Conservation (phyloP, 768 basidiomycete species). For the Boletales sp. region DNA sequence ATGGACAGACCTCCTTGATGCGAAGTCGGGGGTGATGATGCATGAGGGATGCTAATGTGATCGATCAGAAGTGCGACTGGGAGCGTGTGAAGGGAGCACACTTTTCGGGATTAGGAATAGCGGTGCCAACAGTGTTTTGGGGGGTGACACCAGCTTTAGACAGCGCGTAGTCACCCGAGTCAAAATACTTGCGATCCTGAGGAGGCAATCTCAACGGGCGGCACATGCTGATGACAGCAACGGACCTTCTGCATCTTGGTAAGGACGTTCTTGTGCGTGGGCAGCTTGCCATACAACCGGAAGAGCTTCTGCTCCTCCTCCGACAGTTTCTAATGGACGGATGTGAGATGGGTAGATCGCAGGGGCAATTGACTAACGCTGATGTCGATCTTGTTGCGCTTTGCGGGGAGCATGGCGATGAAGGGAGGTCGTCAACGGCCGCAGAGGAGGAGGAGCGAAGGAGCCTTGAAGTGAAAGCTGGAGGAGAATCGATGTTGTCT, state of each 20-base stretch:
- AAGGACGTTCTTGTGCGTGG: constrained; percentile 88
- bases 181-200: constrained; percentile 98
- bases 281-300: constrained; percentile 91
- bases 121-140: constrained; percentile 87
- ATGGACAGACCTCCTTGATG: constrained; percentile 58
- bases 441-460: constrained; percentile 28
- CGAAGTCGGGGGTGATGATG: constrained; percentile 62
- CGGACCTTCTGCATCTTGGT: constrained; percentile 93
- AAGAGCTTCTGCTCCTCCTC: constrained; percentile 94
- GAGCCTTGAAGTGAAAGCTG: constrained; percentile 9
- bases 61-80: background rate
- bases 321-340: constrained; percentile 58
- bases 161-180: constrained; percentile 97
- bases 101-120: constrained; percentile 98
- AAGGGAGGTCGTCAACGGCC: constrained; percentile 12
- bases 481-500: constrained; percentile 5
- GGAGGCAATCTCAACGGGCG: constrained; percentile 7
- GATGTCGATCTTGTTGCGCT: constrained; percentile 92
- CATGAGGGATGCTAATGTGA: constrained; percentile 77
- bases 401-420: constrained; percentile 63
- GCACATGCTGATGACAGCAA: background rate
- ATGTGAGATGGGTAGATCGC: constrained; percentile 13
- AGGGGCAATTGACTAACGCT: constrained; percentile 54
- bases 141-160: constrained; percentile 93
- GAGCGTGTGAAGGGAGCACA: constrained; percentile 37